Conservation (phyloP, 169 alveolate genomes). For the Babesia bigemina region DNA sequence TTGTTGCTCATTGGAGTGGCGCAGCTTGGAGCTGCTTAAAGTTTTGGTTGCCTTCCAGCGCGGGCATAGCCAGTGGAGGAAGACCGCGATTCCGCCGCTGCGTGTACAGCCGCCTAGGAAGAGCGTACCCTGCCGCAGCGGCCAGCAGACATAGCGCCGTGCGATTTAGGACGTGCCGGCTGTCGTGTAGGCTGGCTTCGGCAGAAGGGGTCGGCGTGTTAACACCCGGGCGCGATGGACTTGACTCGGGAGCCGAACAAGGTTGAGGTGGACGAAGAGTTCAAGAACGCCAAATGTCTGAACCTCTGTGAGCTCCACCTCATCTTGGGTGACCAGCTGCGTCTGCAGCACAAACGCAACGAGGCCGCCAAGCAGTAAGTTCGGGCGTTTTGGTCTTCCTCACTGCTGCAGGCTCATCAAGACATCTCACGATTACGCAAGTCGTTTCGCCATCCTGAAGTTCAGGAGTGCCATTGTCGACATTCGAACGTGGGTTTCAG, state of each 20-base stretch:
- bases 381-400: not conserved
- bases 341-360: conserved; percentile 75
- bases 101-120: too few relatives aligned
- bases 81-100: too few relatives aligned
- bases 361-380: conserved; percentile 78
- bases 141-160: too few relatives aligned
- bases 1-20: too few relatives aligned
- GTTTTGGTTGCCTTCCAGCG: too few relatives aligned
- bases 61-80: too few relatives aligned
- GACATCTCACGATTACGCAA: conserved; percentile 79
- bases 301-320: conserved; percentile 79
- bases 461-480: conserved; percentile 81
- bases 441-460: conserved; percentile 79
- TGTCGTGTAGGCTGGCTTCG: too few relatives aligned
- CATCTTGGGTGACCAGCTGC: conserved; percentile 77
- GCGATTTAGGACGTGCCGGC: too few relatives aligned
- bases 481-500: conserved; percentile 75
- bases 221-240: conserved; percentile 29
- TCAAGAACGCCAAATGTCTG: conserved; percentile 74
- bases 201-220: too few relatives aligned
- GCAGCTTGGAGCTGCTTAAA: too few relatives aligned
- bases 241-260: conserved; percentile 16
- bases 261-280: conserved; percentile 69
- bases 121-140: too few relatives aligned
- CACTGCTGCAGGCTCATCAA: conserved; percentile 69